A percentile compares a stretch with the other conserved stretches of the same genome.
Conservation (phyloP, 495 filamentous ascomycete genomes). For the Bombardia bombarda region DNA sequence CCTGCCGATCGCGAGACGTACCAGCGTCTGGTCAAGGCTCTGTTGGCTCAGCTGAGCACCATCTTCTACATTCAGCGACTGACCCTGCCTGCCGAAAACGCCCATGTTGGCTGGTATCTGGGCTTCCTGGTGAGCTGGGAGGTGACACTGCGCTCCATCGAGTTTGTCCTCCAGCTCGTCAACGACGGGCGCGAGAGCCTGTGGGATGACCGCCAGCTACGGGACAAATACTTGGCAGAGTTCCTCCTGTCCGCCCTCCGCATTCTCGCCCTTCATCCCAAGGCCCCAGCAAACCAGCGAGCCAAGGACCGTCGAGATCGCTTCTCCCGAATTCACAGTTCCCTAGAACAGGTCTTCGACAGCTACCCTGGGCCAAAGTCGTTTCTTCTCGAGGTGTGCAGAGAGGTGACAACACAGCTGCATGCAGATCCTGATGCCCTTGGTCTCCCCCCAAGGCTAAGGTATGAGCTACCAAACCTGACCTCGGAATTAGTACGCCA, state of each 20-base stretch:
- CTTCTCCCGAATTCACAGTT: conserved; percentile 25
- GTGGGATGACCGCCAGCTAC: conserved; percentile 20
- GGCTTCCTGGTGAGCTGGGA: conserved; percentile 31
- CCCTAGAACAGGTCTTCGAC: conserved; percentile 26
- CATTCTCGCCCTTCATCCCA: conserved; percentile 28
- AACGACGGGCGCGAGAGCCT: conserved; percentile 25
- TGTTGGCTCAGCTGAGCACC: conserved; percentile 18
- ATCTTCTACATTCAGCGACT: conserved; percentile 29
- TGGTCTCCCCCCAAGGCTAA: conserved; percentile 18
- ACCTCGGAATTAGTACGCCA: conserved; percentile 21
- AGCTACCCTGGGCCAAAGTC: conserved; percentile 25
- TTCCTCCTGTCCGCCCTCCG: conserved; percentile 27
- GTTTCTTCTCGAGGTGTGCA: conserved; percentile 26
- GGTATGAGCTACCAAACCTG: conserved; percentile 24
- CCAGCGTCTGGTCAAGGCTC: conserved; percentile 20
- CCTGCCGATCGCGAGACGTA: conserved; percentile 10
- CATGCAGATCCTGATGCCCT: conserved; percentile 24
- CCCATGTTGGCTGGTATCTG: conserved; percentile 26
- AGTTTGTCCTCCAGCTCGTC: conserved; percentile 27
- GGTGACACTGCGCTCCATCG: conserved; percentile 25
- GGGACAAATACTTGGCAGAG: conserved; percentile 27
- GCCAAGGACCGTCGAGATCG: conserved; percentile 22
- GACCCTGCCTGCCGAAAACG: conserved; percentile 22
- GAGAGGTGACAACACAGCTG: conserved; percentile 22
- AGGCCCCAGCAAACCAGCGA: conserved; percentile 17